Conservation (phyloP, 805 yeast species). For the Cyberlindnera sargentensis region DNA sequence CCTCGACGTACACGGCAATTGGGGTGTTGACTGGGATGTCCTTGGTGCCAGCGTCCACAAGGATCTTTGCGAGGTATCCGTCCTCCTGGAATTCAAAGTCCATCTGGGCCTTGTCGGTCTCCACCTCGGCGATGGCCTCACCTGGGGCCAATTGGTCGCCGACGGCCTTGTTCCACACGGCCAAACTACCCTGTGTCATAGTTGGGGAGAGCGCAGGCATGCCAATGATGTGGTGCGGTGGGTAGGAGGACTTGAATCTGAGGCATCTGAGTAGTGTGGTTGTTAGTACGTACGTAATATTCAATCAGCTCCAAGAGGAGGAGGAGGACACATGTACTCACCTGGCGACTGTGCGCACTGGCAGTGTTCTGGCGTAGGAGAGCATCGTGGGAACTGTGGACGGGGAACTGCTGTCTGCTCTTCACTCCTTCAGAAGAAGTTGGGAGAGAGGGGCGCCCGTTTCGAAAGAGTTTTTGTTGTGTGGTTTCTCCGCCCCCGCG, state of each 20-base stretch:
- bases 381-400: background rate
- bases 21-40: slow-evolving; percentile 94
- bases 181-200: slow-evolving; percentile 93
- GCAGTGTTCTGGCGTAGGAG: slow-evolving; percentile 3
- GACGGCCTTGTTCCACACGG: slow-evolving; percentile 80
- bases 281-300: background rate
- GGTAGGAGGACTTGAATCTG: slow-evolving; percentile 38
- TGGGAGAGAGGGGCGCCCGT: too few relatives aligned
- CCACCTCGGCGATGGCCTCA: slow-evolving; percentile 92
- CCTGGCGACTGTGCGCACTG: slow-evolving; percentile 3
- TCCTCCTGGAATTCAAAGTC: slow-evolving; percentile 98
- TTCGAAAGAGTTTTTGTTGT: too few relatives aligned
- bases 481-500: too few relatives aligned
- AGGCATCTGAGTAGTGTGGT: background rate
- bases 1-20: slow-evolving; percentile 94
- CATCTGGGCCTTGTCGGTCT: slow-evolving; percentile 97
- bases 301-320: background rate
- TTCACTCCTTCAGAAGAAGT: too few relatives aligned
- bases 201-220: slow-evolving; percentile 99
- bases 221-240: slow-evolving; percentile 79
- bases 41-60: slow-evolving; percentile 77
- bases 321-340: background rate
- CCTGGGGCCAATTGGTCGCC: slow-evolving; percentile 91
- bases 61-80: slow-evolving; percentile 82
- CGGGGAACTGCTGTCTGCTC: background rate